Evolutionary conservation across 305 asterid genomes (phyloP).

Genomic region (Ilex paraguariensis): DNA sequence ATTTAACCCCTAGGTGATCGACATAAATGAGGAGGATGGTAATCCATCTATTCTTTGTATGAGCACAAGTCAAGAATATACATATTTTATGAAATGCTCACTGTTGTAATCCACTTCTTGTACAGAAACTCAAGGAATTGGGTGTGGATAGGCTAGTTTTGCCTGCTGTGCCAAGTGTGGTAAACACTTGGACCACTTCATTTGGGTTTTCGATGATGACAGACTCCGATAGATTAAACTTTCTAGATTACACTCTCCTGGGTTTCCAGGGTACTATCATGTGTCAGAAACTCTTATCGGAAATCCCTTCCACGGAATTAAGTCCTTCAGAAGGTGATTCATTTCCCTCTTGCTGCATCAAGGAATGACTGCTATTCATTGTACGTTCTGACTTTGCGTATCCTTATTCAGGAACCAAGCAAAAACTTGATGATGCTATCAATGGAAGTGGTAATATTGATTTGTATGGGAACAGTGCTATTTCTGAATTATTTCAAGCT

Average conservation of each 20-base stretch:
- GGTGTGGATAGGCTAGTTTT: constrained; percentile 92
- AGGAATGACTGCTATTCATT: not conserved
- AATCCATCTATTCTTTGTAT: not conserved
- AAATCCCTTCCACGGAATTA: constrained; percentile 21
- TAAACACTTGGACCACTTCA: constrained; percentile 70
- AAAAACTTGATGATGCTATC: constrained; percentile 18
- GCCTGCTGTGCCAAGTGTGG: constrained; percentile 66
- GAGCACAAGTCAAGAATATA: not conserved
- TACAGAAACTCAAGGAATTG: constrained; percentile 56
- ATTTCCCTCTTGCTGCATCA: not conserved
- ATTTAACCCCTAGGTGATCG: too few relatives aligned
- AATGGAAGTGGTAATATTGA: constrained; percentile 18
- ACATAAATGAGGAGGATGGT: too few relatives aligned
- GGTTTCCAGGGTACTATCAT: constrained; percentile 68
- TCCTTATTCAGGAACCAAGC: constrained; percentile 36
- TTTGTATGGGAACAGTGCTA: constrained; percentile 32
- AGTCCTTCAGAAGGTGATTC: constrained; percentile 38
- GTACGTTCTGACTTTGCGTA: too few relatives aligned
- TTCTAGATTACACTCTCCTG: constrained; percentile 55
- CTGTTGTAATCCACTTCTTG: not conserved
- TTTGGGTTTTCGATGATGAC: constrained; percentile 74
- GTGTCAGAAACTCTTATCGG: constrained; percentile 66
- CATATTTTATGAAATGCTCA: not conserved
- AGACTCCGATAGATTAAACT: constrained; percentile 49
- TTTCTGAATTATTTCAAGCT: constrained; percentile 46